Percentiles rank a stretch among this genome's conserved stretches.
phyloP scores from a whole-genome alignment of 306 rosid genomes.

The Canavalia gladiata region DNA sequence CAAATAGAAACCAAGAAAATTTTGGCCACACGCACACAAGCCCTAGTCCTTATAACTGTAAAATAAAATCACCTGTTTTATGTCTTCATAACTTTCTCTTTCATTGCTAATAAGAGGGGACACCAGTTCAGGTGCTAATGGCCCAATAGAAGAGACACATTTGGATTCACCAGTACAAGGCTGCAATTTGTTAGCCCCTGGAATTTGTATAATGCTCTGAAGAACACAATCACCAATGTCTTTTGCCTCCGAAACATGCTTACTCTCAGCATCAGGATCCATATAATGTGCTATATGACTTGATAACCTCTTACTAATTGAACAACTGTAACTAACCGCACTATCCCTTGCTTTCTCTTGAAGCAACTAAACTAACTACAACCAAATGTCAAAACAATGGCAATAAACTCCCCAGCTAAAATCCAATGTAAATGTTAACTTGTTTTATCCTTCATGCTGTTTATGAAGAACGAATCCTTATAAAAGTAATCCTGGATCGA shows the following conservation, averaged over 20 bases:
- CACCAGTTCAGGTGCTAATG: slow-evolving; percentile 48
- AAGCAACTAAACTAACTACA: slow-evolving; percentile 41
- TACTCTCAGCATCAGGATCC: slow-evolving; percentile 54
- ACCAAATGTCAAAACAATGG: background rate
- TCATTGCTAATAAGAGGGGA: too few species aligned
- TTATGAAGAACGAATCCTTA: too few species aligned
- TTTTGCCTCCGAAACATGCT: slow-evolving; percentile 65
- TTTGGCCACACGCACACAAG: too few species aligned
- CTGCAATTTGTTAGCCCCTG: slow-evolving; percentile 42
- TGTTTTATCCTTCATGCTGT: too few species aligned
- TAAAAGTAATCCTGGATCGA: too few species aligned
- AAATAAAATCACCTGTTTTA: too few species aligned
- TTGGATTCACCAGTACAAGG: slow-evolving; percentile 7
- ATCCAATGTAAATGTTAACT: background rate
- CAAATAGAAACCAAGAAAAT: too few species aligned
- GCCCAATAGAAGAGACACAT: slow-evolving; percentile 35
- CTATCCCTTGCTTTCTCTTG: slow-evolving; percentile 45
- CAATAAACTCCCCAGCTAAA: background rate
- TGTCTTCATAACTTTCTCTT: too few species aligned
- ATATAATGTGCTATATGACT: slow-evolving; percentile 34
- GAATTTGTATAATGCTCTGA: slow-evolving; percentile 48
- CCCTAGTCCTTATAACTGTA: too few species aligned
- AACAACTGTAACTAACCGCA: slow-evolving; percentile 54
- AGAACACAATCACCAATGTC: slow-evolving; percentile 75
- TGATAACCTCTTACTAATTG: slow-evolving; percentile 46